Percentiles rank a stretch among this genome's conserved stretches.
phyloP scores from a whole-genome alignment of 2,329 filamentous ascomycete genomes.

The Cladosporium cucumerinum region DNA sequence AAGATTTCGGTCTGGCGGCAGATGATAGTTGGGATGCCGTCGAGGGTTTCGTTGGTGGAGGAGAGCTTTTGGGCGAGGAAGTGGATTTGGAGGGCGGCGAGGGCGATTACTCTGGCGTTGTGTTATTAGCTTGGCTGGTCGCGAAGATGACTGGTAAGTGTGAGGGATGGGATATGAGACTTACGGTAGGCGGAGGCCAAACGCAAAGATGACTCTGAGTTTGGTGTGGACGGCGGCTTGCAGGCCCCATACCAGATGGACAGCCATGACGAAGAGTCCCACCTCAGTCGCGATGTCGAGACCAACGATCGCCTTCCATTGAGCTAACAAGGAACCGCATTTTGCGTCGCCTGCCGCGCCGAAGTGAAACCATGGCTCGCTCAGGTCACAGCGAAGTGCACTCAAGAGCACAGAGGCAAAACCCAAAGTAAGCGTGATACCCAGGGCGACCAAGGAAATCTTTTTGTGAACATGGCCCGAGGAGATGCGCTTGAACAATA shows the following conservation, averaged over 20 bases:
- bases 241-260: slow-evolving; percentile 12
- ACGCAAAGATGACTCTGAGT: slow-evolving; percentile 11
- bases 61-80: slow-evolving; percentile 34
- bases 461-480: slow-evolving; percentile 18
- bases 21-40: slow-evolving; percentile 36
- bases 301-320: slow-evolving; percentile 39
- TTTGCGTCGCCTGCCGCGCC: neutral
- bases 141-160: no score
- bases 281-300: slow-evolving; percentile 38
- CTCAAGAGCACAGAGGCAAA: slow-evolving; percentile 19
- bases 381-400: slow-evolving; percentile 21
- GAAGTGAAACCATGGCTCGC: slow-evolving; percentile 17
- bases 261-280: neutral
- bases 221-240: slow-evolving; percentile 10
- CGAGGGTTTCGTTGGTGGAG: slow-evolving; percentile 38
- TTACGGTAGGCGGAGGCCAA: slow-evolving; percentile 10
- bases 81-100: slow-evolving; percentile 39
- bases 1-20: slow-evolving; percentile 38
- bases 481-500: slow-evolving; percentile 20
- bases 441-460: slow-evolving; percentile 13
- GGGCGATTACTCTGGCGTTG: slow-evolving; percentile 39
- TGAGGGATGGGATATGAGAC: slow-evolving; percentile 20
- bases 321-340: slow-evolving; percentile 20
- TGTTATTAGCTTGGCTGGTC: slow-evolving; percentile 8
- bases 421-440: slow-evolving; percentile 10